phyloP scores from a whole-genome alignment of 495 filamentous ascomycete genomes.

The Aspergillus indologenus region DNA sequence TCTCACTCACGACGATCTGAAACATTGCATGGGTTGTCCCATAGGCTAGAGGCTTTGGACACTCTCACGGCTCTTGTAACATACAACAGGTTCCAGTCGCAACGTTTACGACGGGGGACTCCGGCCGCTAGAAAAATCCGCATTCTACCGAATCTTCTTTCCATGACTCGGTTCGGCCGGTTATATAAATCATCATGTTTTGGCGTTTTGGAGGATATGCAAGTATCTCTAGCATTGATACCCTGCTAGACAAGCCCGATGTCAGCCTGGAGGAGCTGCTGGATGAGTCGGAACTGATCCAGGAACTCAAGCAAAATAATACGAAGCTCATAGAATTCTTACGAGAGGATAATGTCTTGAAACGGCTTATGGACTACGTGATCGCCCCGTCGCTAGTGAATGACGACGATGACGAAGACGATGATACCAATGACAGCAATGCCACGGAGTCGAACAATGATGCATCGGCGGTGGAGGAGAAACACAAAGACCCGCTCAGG shows the following conservation, averaged over 20 bases:
- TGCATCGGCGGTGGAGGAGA: constrained; percentile 39
- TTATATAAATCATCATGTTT: constrained; percentile 75
- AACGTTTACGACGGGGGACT: constrained; percentile 23
- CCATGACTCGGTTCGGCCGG: constrained; percentile 40
- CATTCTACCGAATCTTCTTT: constrained; percentile 26
- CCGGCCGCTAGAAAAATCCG: constrained; percentile 17
- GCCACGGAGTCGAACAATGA: constrained; percentile 34
- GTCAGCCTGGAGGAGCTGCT: constrained; percentile 93
- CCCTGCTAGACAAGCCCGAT: constrained; percentile 90
- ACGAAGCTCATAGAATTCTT: constrained; percentile 96
- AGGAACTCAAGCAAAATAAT: constrained; percentile 97
- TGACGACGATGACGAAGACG: constrained; percentile 61
- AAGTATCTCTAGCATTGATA: constrained; percentile 93
- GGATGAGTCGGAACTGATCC: constrained; percentile 91
- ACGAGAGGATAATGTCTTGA: constrained; percentile 80
- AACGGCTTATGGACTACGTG: constrained; percentile 87
- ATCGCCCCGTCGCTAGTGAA: constrained; percentile 67
- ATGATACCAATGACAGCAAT: constrained; percentile 47
- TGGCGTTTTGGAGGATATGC: constrained; percentile 99
- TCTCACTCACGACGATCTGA: neutral
- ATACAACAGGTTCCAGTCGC: constrained; percentile 32
- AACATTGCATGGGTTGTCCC: constrained; percentile 11
- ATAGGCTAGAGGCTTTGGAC: constrained; percentile 7
- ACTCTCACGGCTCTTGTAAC: constrained; percentile 26
- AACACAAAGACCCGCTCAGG: constrained; percentile 47